Evolutionary conservation across 805 yeast species (phyloP).

Genomic region (Suhomyces kilbournensis): DNA sequence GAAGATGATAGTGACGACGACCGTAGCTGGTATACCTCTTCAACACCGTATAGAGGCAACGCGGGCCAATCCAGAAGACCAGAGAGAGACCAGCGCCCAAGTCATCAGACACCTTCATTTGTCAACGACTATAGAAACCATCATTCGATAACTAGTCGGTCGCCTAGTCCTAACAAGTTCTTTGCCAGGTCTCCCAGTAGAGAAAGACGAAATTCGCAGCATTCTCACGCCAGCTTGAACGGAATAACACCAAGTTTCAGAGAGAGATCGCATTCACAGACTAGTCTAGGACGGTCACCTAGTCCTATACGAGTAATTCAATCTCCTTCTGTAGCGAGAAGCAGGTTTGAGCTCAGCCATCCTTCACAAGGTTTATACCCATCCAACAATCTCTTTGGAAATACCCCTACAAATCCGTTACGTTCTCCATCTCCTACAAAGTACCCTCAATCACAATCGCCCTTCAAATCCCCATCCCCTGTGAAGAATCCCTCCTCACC

Average conservation of each 20-base stretch:
- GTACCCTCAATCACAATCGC: not conserved
- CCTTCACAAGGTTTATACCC: not conserved
- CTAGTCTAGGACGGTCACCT: slow-evolving; percentile 1
- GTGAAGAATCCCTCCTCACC: slow-evolving; percentile 6
- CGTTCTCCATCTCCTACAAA: slow-evolving; percentile 7
- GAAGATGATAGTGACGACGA: slow-evolving; percentile 5
- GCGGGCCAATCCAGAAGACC: not conserved
- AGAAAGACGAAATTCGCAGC: not conserved
- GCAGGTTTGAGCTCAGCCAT: not conserved
- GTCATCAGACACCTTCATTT: not conserved
- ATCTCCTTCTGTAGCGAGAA: slow-evolving; percentile 1
- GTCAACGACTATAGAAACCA: not conserved
- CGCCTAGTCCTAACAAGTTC: slow-evolving; percentile 4
- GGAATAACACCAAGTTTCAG: not conserved
- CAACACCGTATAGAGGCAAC: slow-evolving; percentile 8
- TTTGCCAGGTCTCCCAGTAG: not conserved
- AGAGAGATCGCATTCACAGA: slow-evolving; percentile 2
- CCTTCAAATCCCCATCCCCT: slow-evolving; percentile 7
- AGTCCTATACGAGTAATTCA: not conserved
- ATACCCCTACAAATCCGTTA: slow-evolving; percentile 1
- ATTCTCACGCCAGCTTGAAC: not conserved
- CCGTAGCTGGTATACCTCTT: slow-evolving; percentile 7
- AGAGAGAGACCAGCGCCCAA: not conserved
- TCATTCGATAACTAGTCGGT: slow-evolving; percentile 1
- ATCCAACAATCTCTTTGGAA: not conserved